Conservation (phyloP, 2,329 filamentous ascomycete species). For the Furcasterigmium sp. region DNA sequence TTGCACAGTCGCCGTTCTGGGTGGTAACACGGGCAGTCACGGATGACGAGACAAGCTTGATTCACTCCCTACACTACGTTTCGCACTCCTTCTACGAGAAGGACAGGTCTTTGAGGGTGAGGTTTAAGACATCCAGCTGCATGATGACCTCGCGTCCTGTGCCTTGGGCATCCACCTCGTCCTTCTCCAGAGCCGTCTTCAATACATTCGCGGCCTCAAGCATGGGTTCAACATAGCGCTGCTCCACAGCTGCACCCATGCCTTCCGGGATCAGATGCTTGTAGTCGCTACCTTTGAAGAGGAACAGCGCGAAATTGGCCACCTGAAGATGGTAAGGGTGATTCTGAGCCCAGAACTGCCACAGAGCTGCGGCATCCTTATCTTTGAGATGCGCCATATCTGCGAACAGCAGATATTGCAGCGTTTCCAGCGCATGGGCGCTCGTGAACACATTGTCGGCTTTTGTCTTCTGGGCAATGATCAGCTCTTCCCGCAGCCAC, state of each 20-base stretch:
- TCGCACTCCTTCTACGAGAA: constrained; percentile 22
- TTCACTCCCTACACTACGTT: too few species aligned
- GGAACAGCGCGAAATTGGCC: constrained; percentile 55
- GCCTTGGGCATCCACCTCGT: constrained; percentile 20
- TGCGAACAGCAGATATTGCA: constrained; percentile 60
- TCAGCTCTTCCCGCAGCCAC: constrained; percentile 60
- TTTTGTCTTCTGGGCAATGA: constrained; percentile 33
- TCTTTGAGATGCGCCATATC: constrained; percentile 43
- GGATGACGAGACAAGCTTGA: too few species aligned
- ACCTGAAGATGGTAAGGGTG: constrained; percentile 53
- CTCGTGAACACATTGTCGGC: constrained; percentile 37
- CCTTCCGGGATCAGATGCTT: constrained; percentile 46
- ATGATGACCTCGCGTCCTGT: constrained; percentile 23
- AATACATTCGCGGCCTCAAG: constrained; percentile 34
- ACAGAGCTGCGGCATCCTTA: constrained; percentile 33
- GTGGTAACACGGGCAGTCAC: too few species aligned
- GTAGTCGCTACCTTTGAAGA: constrained; percentile 41
- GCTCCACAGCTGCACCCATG: constrained; percentile 52
- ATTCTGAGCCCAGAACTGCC: constrained; percentile 44
- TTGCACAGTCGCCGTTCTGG: too few species aligned
- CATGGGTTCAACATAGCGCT: constrained; percentile 53
- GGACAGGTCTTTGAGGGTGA: constrained; percentile 35
- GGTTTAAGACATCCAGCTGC: constrained; percentile 35
- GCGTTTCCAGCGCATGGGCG: constrained; percentile 49
- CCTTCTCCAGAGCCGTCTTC: constrained; percentile 22